phyloP scores from a whole-genome alignment of 495 filamentous ascomycete genomes.

The Recurvomyces mirabilis region DNA sequence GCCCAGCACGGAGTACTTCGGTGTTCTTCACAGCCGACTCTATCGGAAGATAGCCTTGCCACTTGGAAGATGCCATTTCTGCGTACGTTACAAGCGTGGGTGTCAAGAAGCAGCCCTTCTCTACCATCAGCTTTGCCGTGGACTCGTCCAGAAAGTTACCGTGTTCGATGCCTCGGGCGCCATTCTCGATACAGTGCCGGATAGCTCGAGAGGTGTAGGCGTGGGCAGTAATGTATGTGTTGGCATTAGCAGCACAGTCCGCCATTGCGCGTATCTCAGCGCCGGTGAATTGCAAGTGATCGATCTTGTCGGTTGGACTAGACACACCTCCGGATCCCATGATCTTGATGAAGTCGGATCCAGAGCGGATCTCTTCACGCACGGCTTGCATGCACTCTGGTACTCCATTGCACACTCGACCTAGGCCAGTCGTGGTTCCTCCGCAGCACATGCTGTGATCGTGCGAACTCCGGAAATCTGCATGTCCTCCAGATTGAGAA shows the following conservation, averaged over 20 bases:
- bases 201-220: slow-evolving; percentile 41
- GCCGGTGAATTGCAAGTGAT: slow-evolving; percentile 40
- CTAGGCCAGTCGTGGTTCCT: slow-evolving; percentile 28
- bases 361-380: slow-evolving; percentile 39
- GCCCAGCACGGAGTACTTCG: slow-evolving; percentile 33
- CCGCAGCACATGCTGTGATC: slow-evolving; percentile 33
- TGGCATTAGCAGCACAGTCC: slow-evolving; percentile 32
- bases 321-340: slow-evolving; percentile 43
- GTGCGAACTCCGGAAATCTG: slow-evolving; percentile 31
- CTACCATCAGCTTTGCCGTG: slow-evolving; percentile 37
- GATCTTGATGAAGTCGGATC: slow-evolving; percentile 46
- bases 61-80: slow-evolving; percentile 27
- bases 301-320: slow-evolving; percentile 36
- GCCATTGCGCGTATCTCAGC: slow-evolving; percentile 41
- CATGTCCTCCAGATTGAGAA: slow-evolving; percentile 44
- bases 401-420: slow-evolving; percentile 38
- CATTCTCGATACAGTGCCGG: slow-evolving; percentile 41
- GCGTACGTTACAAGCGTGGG: slow-evolving; percentile 42
- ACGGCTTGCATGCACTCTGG: slow-evolving; percentile 36
- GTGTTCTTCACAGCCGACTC: slow-evolving; percentile 32
- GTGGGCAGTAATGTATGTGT: slow-evolving; percentile 43
- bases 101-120: slow-evolving; percentile 36
- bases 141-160: slow-evolving; percentile 40
- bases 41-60: slow-evolving; percentile 32
- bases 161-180: slow-evolving; percentile 43